These are phyloP conservation scores for Debaryomyces singareniensis DNA, from an alignment of 1,139 yeast genomes.

Conservation along the genomic window DNA sequence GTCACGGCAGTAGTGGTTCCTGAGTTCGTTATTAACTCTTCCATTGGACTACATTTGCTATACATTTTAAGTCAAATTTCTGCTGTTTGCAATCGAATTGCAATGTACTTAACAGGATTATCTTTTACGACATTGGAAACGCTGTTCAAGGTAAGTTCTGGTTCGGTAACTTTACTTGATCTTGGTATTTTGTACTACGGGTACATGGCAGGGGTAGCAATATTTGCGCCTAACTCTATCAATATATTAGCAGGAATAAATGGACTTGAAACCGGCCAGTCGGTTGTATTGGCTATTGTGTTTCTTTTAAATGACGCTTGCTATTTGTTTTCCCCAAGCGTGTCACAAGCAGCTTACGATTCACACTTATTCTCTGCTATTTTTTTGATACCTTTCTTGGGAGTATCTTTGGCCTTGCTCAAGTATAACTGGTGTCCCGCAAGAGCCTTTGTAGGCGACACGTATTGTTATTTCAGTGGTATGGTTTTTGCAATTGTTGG, in stretches of 20 bases:
- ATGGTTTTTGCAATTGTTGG: slow-evolving; percentile 98
- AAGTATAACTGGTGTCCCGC: slow-evolving; percentile 90
- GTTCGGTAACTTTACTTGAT: slow-evolving; percentile 50
- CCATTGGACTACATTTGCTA: slow-evolving; percentile 19
- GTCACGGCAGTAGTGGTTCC: slow-evolving; percentile 90
- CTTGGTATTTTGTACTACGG: slow-evolving; percentile 73
- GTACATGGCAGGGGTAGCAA: slow-evolving; percentile 88
- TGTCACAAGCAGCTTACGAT: slow-evolving; percentile 59
- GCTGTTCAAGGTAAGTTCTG: slow-evolving; percentile 24
- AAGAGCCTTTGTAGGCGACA: slow-evolving; percentile 91
- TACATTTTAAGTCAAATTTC: slow-evolving; percentile 17
- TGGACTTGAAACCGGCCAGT: slow-evolving; percentile 95
- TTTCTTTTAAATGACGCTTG: slow-evolving; percentile 71
- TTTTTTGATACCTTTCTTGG: slow-evolving; percentile 77
- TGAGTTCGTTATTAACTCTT: slow-evolving; percentile 41
- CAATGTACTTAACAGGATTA: slow-evolving; percentile 31
- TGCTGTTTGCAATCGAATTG: slow-evolving; percentile 26
- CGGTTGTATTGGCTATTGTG: slow-evolving; percentile 67
- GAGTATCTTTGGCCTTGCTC: slow-evolving; percentile 73
- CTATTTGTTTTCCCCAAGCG: slow-evolving; percentile 44
- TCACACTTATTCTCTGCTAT: slow-evolving; percentile 80
- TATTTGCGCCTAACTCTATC: slow-evolving; percentile 95
- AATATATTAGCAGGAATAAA: slow-evolving; percentile 94
- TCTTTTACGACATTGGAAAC: slow-evolving; percentile 31
- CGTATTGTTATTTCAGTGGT: slow-evolving; percentile 96